Percentiles rank a stretch among this genome's conserved stretches.
Evolutionary conservation across 169 alveolate species (phyloP).

Genomic region (Cryptosporidium canis): DNA sequence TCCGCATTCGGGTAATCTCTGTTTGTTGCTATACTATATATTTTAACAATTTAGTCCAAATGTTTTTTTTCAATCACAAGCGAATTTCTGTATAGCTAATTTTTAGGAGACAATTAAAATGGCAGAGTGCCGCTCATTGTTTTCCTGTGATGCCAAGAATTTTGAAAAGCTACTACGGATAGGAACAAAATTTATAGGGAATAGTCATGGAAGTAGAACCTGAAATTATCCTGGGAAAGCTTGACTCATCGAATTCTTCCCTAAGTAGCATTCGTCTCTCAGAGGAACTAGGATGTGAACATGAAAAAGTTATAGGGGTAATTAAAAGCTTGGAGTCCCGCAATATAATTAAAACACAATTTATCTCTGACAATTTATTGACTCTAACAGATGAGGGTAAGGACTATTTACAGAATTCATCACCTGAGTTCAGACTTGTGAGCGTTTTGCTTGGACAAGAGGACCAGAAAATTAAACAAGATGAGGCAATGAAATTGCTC

Average conservation of each 20-base stretch:
- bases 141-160: background rate
- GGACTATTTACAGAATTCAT: conserved; percentile 77
- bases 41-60: too few relatives aligned
- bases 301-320: conserved; percentile 80
- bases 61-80: too few relatives aligned
- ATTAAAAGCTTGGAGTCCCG: conserved; percentile 82
- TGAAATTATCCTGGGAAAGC: conserved; percentile 7
- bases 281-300: conserved; percentile 74
- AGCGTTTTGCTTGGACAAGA: background rate
- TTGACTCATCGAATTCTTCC: background rate
- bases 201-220: conserved; percentile 37
- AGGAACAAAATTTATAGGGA: background rate
- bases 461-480: conserved; percentile 4
- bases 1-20: too few relatives aligned
- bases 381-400: conserved; percentile 80
- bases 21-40: too few relatives aligned
- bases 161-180: background rate
- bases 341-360: conserved; percentile 78
- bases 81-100: too few relatives aligned
- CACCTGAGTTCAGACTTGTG: conserved; percentile 82
- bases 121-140: background rate
- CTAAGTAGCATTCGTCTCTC: conserved; percentile 41
- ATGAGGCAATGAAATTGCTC: background rate
- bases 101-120: background rate
- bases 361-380: conserved; percentile 71